Evolutionary conservation across 2,329 filamentous ascomycete genomes (phyloP).

Genomic region (Uncinocarpus reesii): DNA sequence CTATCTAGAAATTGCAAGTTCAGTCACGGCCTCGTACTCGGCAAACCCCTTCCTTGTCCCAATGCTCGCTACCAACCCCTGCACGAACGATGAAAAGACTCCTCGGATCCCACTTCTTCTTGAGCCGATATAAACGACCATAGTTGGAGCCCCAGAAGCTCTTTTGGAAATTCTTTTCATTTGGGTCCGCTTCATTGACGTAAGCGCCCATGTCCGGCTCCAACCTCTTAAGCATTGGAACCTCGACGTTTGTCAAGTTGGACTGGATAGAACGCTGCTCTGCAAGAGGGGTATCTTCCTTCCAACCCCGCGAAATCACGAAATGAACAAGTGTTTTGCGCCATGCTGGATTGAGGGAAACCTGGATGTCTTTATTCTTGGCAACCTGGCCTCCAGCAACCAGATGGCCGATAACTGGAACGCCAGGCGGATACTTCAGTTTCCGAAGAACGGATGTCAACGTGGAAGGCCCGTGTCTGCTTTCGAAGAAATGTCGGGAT

Average conservation of each 20-base stretch:
- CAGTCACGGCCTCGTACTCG: background rate
- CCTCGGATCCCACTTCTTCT: constrained; percentile 35
- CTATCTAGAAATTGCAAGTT: background rate
- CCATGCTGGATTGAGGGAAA: constrained; percentile 15
- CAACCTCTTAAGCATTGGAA: constrained; percentile 30
- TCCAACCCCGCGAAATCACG: constrained; percentile 11
- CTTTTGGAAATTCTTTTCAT: constrained; percentile 33
- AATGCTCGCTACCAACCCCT: constrained; percentile 31
- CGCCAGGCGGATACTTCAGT: constrained; percentile 21
- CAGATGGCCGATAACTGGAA: constrained; percentile 31
- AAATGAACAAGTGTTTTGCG: constrained; percentile 15
- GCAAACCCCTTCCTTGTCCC: constrained; percentile 13
- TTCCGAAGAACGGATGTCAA: constrained; percentile 7
- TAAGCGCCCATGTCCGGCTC: constrained; percentile 35
- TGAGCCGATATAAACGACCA: constrained; percentile 27
- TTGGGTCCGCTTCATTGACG: constrained; percentile 31
- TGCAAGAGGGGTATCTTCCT: constrained; percentile 7
- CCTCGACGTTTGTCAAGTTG: constrained; percentile 27
- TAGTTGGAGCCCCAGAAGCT: constrained; percentile 38
- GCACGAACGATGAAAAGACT: constrained; percentile 40
- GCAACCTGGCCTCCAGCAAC: constrained; percentile 30
- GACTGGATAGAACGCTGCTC: constrained; percentile 11
- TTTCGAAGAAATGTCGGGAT: constrained; percentile 10
- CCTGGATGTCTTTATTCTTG: constrained; percentile 19
- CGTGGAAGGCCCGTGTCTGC: constrained; percentile 9